Evolutionary conservation across 306 rosid genomes (phyloP).

Genomic region (Vigna nakashimae): DNA sequence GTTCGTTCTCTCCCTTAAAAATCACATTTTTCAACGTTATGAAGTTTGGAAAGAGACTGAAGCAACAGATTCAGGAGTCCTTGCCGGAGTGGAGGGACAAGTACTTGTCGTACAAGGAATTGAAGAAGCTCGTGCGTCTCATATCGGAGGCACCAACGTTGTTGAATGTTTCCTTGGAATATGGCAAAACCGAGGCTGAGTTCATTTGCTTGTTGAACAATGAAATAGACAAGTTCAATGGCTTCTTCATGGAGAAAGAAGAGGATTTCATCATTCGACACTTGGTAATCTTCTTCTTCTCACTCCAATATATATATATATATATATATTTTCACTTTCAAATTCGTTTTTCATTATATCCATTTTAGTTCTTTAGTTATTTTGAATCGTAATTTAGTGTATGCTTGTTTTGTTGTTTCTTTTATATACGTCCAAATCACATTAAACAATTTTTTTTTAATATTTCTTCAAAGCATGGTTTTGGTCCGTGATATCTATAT

Average conservation of each 20-base stretch:
- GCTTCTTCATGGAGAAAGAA: constrained; percentile 79
- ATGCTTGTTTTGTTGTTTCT: too few species aligned
- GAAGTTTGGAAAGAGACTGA: constrained; percentile 90
- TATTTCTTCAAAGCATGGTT: too few species aligned
- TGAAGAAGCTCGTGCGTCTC: constrained; percentile 74
- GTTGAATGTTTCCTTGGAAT: constrained; percentile 46
- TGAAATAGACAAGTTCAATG: constrained; percentile 90
- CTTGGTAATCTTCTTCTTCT: constrained; percentile 50
- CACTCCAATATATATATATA: not conserved
- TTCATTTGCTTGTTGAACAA: constrained; percentile 74
- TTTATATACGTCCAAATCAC: too few species aligned
- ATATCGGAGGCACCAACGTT: constrained; percentile 51
- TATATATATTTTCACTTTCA: too few species aligned
- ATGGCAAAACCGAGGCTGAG: constrained; percentile 62
- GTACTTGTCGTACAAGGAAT: constrained; percentile 79
- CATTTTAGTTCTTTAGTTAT: not conserved
- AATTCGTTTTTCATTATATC: not conserved
- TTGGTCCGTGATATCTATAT: too few species aligned
- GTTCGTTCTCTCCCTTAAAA: not conserved
- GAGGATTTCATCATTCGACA: constrained; percentile 85
- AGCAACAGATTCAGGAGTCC: constrained; percentile 74
- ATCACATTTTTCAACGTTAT: constrained; percentile 23
- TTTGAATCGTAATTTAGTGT: too few species aligned
- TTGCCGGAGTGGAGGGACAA: constrained; percentile 83
- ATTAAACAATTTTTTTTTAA: too few species aligned